Percentiles rank a stretch among this genome's conserved stretches.
These are phyloP conservation scores for Blastomyces silverae DNA, from an alignment of 2,329 filamentous ascomycete species.

Conservation along the genomic window DNA sequence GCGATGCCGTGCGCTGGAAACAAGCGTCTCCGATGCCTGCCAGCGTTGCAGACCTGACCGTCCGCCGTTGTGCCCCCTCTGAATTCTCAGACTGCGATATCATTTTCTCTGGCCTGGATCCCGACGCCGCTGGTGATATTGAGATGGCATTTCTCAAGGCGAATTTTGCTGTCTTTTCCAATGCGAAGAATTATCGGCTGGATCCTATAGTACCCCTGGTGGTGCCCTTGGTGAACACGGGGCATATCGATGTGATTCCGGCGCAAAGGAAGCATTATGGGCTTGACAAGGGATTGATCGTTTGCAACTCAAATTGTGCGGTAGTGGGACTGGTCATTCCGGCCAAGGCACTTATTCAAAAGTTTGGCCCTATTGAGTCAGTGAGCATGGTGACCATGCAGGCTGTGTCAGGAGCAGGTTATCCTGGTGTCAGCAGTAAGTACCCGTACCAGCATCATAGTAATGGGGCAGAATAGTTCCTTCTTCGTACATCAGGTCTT, in stretches of 20 bases:
- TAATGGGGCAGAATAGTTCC: too few species aligned
- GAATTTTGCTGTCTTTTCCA: constrained; percentile 89
- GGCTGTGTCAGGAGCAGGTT: constrained; percentile 82
- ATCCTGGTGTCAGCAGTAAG: constrained; percentile 47
- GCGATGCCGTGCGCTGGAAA: constrained; percentile 92
- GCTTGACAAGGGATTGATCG: constrained; percentile 78
- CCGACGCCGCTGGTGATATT: constrained; percentile 88
- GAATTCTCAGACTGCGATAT: constrained; percentile 87
- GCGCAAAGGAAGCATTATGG: constrained; percentile 69
- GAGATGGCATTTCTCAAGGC: constrained; percentile 87
- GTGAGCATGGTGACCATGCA: constrained; percentile 92
- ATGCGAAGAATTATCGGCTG: constrained; percentile 93
- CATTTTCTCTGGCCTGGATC: constrained; percentile 86
- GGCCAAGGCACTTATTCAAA: constrained; percentile 79
- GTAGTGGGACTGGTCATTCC: constrained; percentile 95
- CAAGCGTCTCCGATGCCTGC: constrained; percentile 76
- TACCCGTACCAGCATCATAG: background rate
- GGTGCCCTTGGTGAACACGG: constrained; percentile 88
- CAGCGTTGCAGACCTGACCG: constrained; percentile 67
- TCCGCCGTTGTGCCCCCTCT: constrained; percentile 74
- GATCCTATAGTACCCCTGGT: constrained; percentile 87
- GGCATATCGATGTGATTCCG: constrained; percentile 80
- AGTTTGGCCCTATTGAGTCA: constrained; percentile 68
- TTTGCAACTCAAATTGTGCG: constrained; percentile 97
- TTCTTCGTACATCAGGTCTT: constrained; percentile 34